A percentile compares a stretch with the other conserved stretches of the same genome.
phyloP scores from a whole-genome alignment of 176 grass and related monocot species.

The Raddia distichophylla region DNA sequence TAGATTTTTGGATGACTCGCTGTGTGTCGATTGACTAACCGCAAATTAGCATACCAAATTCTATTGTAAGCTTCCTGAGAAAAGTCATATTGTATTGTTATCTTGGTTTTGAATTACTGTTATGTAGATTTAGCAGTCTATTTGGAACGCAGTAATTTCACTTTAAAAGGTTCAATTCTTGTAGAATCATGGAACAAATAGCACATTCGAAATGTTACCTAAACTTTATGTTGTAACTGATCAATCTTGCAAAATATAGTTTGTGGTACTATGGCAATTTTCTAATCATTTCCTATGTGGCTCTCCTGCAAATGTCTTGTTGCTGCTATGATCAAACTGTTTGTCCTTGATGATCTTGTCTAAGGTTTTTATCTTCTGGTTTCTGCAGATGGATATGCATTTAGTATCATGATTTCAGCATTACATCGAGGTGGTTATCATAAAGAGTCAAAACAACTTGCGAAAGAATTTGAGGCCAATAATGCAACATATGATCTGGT shows the following conservation, averaged over 20 bases:
- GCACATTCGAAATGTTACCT: background rate
- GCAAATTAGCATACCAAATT: background rate
- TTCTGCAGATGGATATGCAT: constrained; percentile 94
- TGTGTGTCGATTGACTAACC: constrained; percentile 2
- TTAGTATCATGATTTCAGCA: constrained; percentile 93
- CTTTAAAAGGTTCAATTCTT: background rate
- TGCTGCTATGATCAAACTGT: constrained; percentile 14
- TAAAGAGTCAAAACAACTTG: constrained; percentile 80
- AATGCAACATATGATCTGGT: constrained; percentile 87
- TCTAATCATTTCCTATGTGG: constrained; percentile 25
- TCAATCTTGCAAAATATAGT: background rate
- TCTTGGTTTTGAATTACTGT: background rate
- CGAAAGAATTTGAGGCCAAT: constrained; percentile 84
- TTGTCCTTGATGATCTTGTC: constrained; percentile 23
- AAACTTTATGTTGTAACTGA: background rate
- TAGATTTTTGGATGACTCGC: background rate
- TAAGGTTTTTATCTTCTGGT: constrained; percentile 34
- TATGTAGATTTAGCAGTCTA: background rate
- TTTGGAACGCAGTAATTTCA: background rate
- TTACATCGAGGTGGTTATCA: constrained; percentile 72
- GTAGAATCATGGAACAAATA: no score
- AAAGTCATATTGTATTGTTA: no score
- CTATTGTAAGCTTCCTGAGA: background rate
- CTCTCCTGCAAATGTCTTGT: background rate
- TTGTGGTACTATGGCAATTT: background rate